Evolutionary conservation across 2,329 filamentous ascomycete species (phyloP).

Genomic region (Reticulascus tulasneorum): DNA sequence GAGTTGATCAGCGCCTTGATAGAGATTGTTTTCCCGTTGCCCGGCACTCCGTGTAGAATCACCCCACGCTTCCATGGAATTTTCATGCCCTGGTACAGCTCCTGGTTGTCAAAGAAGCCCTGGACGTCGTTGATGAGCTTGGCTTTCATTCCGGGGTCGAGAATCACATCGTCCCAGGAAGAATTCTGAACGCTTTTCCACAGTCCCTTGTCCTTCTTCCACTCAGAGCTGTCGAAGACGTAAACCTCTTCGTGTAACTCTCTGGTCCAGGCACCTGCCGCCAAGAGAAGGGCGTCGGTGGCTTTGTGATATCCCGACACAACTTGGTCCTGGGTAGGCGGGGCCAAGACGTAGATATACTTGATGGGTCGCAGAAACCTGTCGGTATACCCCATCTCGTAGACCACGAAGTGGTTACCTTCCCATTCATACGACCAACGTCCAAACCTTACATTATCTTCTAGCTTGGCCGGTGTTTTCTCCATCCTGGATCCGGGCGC

Average conservation of each 20-base stretch:
- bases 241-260: conserved; percentile 61
- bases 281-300: conserved; percentile 49
- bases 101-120: conserved; percentile 58
- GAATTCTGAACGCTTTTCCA: conserved; percentile 52
- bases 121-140: conserved; percentile 59
- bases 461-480: conserved; percentile 30
- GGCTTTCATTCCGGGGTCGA: conserved; percentile 62
- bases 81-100: conserved; percentile 55
- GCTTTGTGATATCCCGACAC: conserved; percentile 9
- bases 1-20: conserved; percentile 68
- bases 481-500: conserved; percentile 37
- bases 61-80: conserved; percentile 71
- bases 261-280: conserved; percentile 49
- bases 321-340: conserved; percentile 24
- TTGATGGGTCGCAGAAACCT: conserved; percentile 25
- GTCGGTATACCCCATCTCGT: conserved; percentile 37
- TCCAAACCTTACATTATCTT: conserved; percentile 28
- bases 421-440: conserved; percentile 40
- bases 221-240: conserved; percentile 60
- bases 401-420: conserved; percentile 38
- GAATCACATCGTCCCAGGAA: conserved; percentile 63
- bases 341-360: conserved; percentile 33
- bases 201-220: conserved; percentile 60
- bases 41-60: conserved; percentile 62
- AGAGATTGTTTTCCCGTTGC: conserved; percentile 66